Conservation (phyloP, 1,139 yeast genomes). For the Taphrina pruni region DNA sequence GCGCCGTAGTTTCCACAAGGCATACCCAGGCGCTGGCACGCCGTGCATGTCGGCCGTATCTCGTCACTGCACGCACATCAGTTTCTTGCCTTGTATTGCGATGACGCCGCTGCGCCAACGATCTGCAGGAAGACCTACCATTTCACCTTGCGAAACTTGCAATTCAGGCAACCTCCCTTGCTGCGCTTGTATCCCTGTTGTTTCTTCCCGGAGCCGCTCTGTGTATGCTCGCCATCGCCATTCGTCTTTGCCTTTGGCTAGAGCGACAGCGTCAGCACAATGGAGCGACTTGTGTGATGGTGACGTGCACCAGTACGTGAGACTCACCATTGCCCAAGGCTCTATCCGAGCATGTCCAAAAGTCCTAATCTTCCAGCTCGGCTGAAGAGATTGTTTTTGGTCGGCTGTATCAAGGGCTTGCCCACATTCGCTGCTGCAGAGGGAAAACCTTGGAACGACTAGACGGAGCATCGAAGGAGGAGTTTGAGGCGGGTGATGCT, state of each 20-base stretch:
- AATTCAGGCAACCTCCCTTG: slow-evolving; percentile 40
- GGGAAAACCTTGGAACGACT: neutral
- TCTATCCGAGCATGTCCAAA: slow-evolving; percentile 16
- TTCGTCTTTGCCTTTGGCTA: slow-evolving; percentile 29
- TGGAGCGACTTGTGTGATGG: slow-evolving; percentile 7
- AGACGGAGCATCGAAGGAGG: neutral
- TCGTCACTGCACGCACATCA: slow-evolving; percentile 29
- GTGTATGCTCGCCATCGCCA: slow-evolving; percentile 12
- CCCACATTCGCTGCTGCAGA: neutral
- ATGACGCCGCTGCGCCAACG: no score
- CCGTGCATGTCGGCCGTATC: slow-evolving; percentile 26
- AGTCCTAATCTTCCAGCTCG: neutral
- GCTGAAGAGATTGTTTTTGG: slow-evolving; percentile 12
- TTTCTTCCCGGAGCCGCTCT: slow-evolving; percentile 26
- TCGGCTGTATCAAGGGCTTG: slow-evolving; percentile 17
- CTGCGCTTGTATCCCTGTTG: slow-evolving; percentile 33
- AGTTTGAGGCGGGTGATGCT: neutral
- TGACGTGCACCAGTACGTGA: neutral
- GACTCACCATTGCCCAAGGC: slow-evolving; percentile 14
- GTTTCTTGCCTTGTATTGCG: neutral
- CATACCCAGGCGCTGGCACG: slow-evolving; percentile 31
- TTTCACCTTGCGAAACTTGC: slow-evolving; percentile 39
- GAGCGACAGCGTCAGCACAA: slow-evolving; percentile 1
- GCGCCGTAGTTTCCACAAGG: slow-evolving; percentile 34
- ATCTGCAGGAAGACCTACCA: slow-evolving; percentile 3